These are phyloP conservation scores for Dictyostelium brefeldianum DNA, from an alignment of 78 protist species.

Conservation along the genomic window DNA sequence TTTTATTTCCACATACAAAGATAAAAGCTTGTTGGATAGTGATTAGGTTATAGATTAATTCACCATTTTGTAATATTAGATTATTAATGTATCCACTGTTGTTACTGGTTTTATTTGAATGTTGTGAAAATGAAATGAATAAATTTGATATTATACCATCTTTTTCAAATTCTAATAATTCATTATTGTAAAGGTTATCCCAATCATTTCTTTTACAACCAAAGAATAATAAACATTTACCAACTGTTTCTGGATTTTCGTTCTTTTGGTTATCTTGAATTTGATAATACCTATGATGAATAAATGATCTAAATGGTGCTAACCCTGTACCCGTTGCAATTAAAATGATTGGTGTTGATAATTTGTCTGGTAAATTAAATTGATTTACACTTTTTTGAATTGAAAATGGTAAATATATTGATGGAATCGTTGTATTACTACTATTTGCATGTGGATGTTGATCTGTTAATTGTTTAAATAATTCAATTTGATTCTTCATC, in stretches of 20 bases:
- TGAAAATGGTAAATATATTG: slow-evolving; percentile 19
- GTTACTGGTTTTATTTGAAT: neutral
- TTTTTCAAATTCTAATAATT: slow-evolving; percentile 35
- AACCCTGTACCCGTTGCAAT: slow-evolving; percentile 69
- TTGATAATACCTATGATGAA: slow-evolving; percentile 28
- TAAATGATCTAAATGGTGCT: slow-evolving; percentile 66
- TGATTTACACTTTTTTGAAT: slow-evolving; percentile 14
- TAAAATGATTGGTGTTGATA: slow-evolving; percentile 41
- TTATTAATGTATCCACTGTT: neutral
- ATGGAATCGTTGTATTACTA: too few species aligned
- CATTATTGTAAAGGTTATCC: slow-evolving; percentile 54
- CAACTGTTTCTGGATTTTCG: neutral
- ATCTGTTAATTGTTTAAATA: neutral
- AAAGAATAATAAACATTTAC: slow-evolving; percentile 59
- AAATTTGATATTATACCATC: slow-evolving; percentile 32
- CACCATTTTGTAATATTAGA: slow-evolving; percentile 23
- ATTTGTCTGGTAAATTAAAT: slow-evolving; percentile 32
- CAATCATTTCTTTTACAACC: slow-evolving; percentile 70
- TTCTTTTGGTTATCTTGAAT: slow-evolving; percentile 8
- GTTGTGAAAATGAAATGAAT: slow-evolving; percentile 32
- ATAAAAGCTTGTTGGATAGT: neutral
- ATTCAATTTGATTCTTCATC: slow-evolving; percentile 29
- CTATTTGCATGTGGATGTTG: neutral
- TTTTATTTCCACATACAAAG: slow-evolving; percentile 44
- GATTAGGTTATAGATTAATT: slow-evolving; percentile 13